Percentiles rank a stretch among this genome's conserved stretches.
Conservation (phyloP, 192 early-diverging fungal species). For the Gigaspora rosea region DNA sequence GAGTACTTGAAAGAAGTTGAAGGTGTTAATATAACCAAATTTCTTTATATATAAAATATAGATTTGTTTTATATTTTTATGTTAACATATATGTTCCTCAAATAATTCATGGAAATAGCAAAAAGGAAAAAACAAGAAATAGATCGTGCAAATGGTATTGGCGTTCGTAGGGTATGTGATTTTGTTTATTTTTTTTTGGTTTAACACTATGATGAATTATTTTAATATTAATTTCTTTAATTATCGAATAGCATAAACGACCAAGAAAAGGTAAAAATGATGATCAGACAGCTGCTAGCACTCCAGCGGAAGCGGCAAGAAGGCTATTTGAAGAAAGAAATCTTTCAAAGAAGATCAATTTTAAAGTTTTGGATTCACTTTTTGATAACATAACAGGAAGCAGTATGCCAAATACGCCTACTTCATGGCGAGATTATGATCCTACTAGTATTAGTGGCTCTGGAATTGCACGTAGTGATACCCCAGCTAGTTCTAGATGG, state of each 20-base stretch:
- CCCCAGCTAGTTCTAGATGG: background rate
- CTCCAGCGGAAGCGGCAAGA: constrained; percentile 78
- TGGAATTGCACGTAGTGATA: constrained; percentile 23
- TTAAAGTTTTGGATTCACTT: constrained; percentile 72
- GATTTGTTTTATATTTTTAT: background rate
- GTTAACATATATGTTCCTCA: background rate
- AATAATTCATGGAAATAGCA: background rate
- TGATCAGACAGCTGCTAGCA: constrained; percentile 44
- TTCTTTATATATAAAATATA: too few species aligned
- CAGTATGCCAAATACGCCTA: constrained; percentile 37
- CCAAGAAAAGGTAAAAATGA: constrained; percentile 46
- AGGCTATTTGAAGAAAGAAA: constrained; percentile 70
- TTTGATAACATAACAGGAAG: constrained; percentile 50
- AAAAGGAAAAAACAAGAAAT: constrained; percentile 28
- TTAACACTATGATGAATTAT: background rate
- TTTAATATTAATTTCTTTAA: background rate
- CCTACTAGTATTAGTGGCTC: constrained; percentile 29
- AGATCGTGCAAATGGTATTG: constrained; percentile 38
- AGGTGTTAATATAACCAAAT: constrained; percentile 10
- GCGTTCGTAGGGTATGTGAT: constrained; percentile 15
- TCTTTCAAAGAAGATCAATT: constrained; percentile 92
- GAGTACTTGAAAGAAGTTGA: constrained; percentile 73
- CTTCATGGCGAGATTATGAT: constrained; percentile 40
- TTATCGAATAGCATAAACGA: constrained; percentile 13
- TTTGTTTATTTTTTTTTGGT: constrained; percentile 13